Base-by-base conservation (phyloP, 495 filamentous ascomycete genomes). In the Aspergillus conjunctus region DNA sequence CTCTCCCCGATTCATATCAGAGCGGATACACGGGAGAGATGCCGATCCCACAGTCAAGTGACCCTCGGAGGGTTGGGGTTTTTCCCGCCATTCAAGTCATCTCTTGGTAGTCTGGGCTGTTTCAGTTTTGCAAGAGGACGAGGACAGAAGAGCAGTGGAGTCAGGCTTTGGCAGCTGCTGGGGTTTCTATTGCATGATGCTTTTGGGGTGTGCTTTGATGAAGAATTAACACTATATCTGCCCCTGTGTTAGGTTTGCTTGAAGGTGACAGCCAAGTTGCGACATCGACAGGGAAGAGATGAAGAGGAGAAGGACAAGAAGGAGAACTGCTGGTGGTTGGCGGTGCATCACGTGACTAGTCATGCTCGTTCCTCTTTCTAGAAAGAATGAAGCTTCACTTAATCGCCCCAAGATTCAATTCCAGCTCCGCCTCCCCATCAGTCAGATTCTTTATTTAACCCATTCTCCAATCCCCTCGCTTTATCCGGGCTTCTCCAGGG, bases 11-110 rank as follows among this genome's bases (percentile, higher is more conserved):
- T 41, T 30, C 37, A 26, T 26, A 31, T 43, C 52, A 43, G 52
- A 48, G 41, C 54, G 53, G 53, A 30, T 45, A 56, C n/a, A 56
- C 37, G 53, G 53, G 53, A 45, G 37, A 31, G 12, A 31, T 31
- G 9, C 53, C 53, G 53, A 56, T 26, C n/a, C 22, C 3, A 10
- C 22, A 34, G 14, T 17, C 15, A 17, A 7, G 10, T 32, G 26
- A 31, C 20, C 20, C 4, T 44, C 7, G 26, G n/a, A 9, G 33
- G 41, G 51, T 4, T 8, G 1, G 20, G 17, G n/a, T 1, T 48
- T 48, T 48, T 48, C 17, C 44, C n/a, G 44, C 44, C 44, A 48
- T 48, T 48, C 44, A 48, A 20, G 44, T 3, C 44, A n/a, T 21
- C 44, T 18, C 18, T 21, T 48, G 4, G n/a, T 22, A 7, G 6